These are phyloP conservation scores for Lactarius indigo DNA, from an alignment of 768 basidiomycete genomes.

Conservation along the genomic window DNA sequence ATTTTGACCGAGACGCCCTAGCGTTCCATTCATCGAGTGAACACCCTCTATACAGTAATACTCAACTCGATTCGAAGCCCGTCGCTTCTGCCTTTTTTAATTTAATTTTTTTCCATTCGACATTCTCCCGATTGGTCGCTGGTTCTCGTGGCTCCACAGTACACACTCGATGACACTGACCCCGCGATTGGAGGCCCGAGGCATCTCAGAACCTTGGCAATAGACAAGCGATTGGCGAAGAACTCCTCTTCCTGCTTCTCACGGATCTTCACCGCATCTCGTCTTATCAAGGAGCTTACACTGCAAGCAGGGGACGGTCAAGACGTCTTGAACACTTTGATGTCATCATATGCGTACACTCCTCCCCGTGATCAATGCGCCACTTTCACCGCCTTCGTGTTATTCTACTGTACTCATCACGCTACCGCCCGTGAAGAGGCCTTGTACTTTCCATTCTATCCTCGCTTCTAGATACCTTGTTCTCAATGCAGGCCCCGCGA, in stretches of 20 bases:
- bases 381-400: not conserved
- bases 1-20: not conserved
- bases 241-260: not conserved
- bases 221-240: not conserved
- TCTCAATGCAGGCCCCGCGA: constrained; percentile 5
- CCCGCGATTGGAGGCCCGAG: not conserved
- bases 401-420: not conserved
- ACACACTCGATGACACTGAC: not conserved
- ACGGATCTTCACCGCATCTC: not conserved
- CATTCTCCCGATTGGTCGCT: not conserved
- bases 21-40: not conserved
- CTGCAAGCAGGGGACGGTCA: not conserved
- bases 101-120: not conserved
- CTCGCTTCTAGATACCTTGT: not conserved
- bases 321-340: not conserved
- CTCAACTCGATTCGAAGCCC: not conserved
- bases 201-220: not conserved
- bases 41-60: not conserved
- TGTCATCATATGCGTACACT: not conserved
- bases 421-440: not conserved
- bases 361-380: not conserved
- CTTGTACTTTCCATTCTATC: constrained; percentile 9
- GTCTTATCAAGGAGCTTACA: not conserved
- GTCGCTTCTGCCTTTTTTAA: not conserved
- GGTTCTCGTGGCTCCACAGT: not conserved